phyloP scores from a whole-genome alignment of 2,329 filamentous ascomycete species.

The Incumbomyces lentus region DNA sequence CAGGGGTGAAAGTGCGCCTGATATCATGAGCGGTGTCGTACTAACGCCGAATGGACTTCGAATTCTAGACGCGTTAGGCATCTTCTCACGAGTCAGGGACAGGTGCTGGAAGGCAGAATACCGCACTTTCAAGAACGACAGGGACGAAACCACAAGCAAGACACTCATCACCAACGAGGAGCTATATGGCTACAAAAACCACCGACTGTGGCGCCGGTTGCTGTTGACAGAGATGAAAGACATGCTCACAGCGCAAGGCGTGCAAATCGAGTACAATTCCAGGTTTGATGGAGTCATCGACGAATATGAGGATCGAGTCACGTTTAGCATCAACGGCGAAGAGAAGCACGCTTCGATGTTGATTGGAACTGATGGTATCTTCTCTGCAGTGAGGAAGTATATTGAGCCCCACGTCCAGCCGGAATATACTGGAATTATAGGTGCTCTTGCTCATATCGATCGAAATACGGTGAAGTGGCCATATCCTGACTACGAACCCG shows the following conservation, averaged over 20 bases:
- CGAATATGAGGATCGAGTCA: constrained; percentile 31
- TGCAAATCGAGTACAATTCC: constrained; percentile 38
- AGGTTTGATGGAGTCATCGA: constrained; percentile 38
- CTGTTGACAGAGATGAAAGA: constrained; percentile 41
- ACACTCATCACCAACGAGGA: constrained; percentile 32
- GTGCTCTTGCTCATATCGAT: constrained; percentile 28
- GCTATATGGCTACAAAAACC: constrained; percentile 43
- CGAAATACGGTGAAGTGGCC: constrained; percentile 10
- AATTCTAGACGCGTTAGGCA: constrained; percentile 9
- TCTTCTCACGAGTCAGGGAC: constrained; percentile 6
- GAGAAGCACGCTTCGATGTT: constrained; percentile 34
- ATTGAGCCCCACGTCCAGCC: constrained; percentile 41
- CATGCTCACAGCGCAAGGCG: constrained; percentile 30
- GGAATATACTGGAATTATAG: constrained; percentile 41
- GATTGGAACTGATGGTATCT: constrained; percentile 51
- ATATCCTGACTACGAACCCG: constrained; percentile 19
- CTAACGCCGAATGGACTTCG: constrained; percentile 15
- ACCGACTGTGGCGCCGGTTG: constrained; percentile 45
- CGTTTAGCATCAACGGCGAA: constrained; percentile 40
- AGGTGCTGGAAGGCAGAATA: constrained; percentile 25
- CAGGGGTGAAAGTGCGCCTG: neutral
- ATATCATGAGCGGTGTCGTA: constrained; percentile 8
- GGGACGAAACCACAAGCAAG: constrained; percentile 9
- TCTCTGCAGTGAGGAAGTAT: constrained; percentile 44
- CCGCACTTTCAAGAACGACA: constrained; percentile 26